phyloP scores from a whole-genome alignment of 78 protist genomes.

The Guillardia theta region DNA sequence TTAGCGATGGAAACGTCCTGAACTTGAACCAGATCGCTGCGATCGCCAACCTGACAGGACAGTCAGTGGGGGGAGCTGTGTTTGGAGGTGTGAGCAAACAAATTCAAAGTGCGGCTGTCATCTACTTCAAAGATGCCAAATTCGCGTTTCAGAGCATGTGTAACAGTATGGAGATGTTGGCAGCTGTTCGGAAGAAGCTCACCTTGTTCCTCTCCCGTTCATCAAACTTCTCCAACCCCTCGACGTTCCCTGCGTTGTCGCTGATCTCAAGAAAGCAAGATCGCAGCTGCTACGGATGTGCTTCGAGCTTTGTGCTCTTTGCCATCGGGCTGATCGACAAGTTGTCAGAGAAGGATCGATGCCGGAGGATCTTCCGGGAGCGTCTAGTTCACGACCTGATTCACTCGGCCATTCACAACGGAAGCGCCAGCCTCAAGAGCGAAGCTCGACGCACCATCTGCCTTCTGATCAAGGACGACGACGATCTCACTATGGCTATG shows the following conservation, averaged over 20 bases:
- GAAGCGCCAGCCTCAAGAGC: neutral
- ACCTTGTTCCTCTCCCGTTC: neutral
- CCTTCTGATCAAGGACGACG: neutral
- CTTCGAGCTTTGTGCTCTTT: neutral
- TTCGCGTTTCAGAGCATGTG: conserved; percentile 49
- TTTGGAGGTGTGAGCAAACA: neutral
- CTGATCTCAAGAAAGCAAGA: neutral
- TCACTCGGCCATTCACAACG: neutral
- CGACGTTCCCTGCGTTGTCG: neutral
- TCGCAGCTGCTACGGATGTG: conserved; percentile 44
- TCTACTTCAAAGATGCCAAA: conserved; percentile 61
- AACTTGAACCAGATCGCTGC: no score
- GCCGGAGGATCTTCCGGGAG: neutral
- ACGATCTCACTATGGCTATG: neutral
- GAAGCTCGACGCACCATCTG: conserved; percentile 32
- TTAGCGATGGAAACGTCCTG: no score
- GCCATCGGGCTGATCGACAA: neutral
- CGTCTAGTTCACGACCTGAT: conserved; percentile 60
- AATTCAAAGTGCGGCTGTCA: neutral
- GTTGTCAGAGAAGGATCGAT: no score
- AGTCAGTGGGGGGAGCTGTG: neutral
- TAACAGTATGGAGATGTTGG: conserved; percentile 53
- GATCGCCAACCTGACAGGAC: no score
- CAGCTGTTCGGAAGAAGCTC: neutral
- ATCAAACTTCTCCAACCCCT: neutral